Base-by-base conservation (phyloP, 768 basidiomycete species). In the Pleurotus citrinopileatus region DNA sequence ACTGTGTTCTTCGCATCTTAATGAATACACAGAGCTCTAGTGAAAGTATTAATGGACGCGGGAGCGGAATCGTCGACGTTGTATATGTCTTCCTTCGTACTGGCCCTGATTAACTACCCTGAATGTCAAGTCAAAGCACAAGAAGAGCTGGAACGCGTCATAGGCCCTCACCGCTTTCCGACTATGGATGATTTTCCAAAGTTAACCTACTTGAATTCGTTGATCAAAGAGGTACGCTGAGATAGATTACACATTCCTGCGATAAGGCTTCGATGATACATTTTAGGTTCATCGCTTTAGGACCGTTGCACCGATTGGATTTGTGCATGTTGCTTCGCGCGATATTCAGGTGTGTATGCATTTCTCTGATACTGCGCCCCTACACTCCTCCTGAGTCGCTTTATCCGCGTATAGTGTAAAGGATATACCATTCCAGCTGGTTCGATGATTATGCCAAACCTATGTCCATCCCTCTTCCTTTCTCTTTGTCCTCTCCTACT, bases 201-300 rank as follows among this genome's bases (percentile, higher is more conserved):
- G 17, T 32, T 51, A 10, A 28, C 50, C 4, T 51, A 51, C 27
- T 12, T 51, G 12, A 51, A 51, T 13, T 28, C 50, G 8, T 23
- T 40, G 5, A 51, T 51, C 34, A 51, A 51, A 20, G 50, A 51
- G 50, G 45, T 28, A 27, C 13, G 26, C 9, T 8, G 25, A 19
- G 19, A 26, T 8, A 13, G 15, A 15, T n/a, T 19, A 2, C 25
- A 46, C 26, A 2, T 46, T 8, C 15, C 10, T 28, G 12, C n/a
- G n/a, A 10, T 4, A 8, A 27, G 28, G 7, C 45, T 1, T 27
- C 5, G n/a, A 13, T 10, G 3, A 15, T 46, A 3, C 45, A 25
- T 40, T 40, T 5, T n/a, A 40, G 45, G 22, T 51, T 32, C 50
- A 36, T 23, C 50, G 50, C 28, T 51, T 36, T n/a, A 51, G 37